Base-by-base conservation (phyloP, 1,284 basidiomycete species). In the Entoloma clypeatum region DNA sequence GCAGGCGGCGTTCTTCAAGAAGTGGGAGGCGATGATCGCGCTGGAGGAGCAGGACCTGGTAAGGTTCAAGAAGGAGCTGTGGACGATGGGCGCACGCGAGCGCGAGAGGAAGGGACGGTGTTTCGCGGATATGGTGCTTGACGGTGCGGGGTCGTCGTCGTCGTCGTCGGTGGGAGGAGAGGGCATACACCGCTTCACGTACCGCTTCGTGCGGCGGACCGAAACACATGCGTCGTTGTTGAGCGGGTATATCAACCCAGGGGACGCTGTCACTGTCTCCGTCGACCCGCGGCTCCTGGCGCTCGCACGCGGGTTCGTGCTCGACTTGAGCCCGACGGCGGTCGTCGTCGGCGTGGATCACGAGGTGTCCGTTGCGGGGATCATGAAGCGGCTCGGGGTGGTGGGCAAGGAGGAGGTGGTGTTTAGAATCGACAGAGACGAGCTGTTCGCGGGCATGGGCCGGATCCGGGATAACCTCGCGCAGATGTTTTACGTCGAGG, bases 341-440 rank as follows among this genome's bases (percentile, higher is more conserved):
- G 75, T 97, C 30, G 73, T 82, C 6, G 57, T 98, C 25, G 90
- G 87, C 2, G 73, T 95, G 1, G 92, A 96, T 53, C 86, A 89
- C 51, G 74, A 75, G 29, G 64, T 99, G n/a, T 74, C 78, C 50
- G 58, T 75, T 14, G 65, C 67, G 7, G 68, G 64, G 24, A 72
- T 87, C 42, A 61, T 67, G 7, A 67, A 63, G 18, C 71, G 77
- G 3, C 48, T 71, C 24, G 39, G 33, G 28, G 47, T 29, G 9
- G 36, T 41, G n/a, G 29, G 27, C 39, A 28, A 11, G 30, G 21
- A 29, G 16, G 9, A 2, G n/a, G 57, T 81, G 14, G 60, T 85
- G 5, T 98, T 93, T 65, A 78, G 94, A 17, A 83, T 99, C 45
- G 95, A 99, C 71, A 89, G 85, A 57, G 96, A 99, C 60, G 95